These are phyloP conservation scores for Podaxis sp. DNA, from an alignment of 768 basidiomycete species.

Conservation along the genomic window DNA sequence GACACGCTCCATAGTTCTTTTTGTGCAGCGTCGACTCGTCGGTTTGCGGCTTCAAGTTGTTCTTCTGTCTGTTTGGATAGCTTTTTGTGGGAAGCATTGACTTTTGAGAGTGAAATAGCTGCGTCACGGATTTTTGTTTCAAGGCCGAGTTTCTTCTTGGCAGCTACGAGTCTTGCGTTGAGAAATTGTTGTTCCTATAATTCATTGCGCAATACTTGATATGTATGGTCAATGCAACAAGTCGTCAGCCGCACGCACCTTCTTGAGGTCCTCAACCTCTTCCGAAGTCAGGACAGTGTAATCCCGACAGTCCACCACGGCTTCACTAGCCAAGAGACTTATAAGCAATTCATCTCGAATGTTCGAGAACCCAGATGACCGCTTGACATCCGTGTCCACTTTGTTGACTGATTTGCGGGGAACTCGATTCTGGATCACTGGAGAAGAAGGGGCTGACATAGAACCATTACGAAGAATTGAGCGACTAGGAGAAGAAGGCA, in stretches of 20 bases:
- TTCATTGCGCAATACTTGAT: constrained; percentile 5
- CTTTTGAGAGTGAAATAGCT: constrained; percentile 68
- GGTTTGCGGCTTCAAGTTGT: constrained; percentile 72
- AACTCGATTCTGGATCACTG: constrained; percentile 30
- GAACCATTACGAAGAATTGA: constrained; percentile 7
- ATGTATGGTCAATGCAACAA: constrained; percentile 2
- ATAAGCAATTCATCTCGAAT: constrained; percentile 84
- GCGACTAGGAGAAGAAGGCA: constrained; percentile 2
- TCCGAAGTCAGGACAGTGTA: constrained; percentile 69
- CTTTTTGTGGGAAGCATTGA: constrained; percentile 59
- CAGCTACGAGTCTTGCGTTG: constrained; percentile 60
- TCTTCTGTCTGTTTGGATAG: constrained; percentile 66
- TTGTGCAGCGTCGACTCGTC: constrained; percentile 69
- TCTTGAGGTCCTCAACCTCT: constrained; percentile 52
- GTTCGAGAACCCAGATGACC: constrained; percentile 45
- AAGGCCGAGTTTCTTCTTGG: constrained; percentile 71
- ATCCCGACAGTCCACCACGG: constrained; percentile 86
- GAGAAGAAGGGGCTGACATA: constrained; percentile 24
- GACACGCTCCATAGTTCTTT: constrained; percentile 70
- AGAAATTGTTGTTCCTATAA: constrained; percentile 74
- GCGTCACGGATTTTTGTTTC: constrained; percentile 91
- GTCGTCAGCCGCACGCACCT: constrained; percentile 31
- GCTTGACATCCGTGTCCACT: constrained; percentile 39
- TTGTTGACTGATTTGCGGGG: constrained; percentile 34
- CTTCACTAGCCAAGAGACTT: constrained; percentile 90